Conservation (phyloP, 1,284 basidiomycete species). For the Heterobasidion parviporum region DNA sequence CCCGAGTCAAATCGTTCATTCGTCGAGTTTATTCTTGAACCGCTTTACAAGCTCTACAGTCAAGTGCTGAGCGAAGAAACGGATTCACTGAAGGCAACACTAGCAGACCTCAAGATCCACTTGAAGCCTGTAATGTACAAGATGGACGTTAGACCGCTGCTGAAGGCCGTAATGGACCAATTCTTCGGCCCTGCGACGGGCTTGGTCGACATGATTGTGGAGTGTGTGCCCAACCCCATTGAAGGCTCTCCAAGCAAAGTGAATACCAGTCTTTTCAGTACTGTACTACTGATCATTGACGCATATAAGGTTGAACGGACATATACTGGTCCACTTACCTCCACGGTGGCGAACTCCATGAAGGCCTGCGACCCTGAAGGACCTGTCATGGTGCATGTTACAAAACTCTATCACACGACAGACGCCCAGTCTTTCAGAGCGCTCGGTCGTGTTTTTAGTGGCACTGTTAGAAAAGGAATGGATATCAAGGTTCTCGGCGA, state of each 20-base stretch:
- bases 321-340: constrained; percentile 82
- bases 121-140: constrained; percentile 94
- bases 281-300: neutral
- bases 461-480: constrained; percentile 78
- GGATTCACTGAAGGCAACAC: constrained; percentile 73
- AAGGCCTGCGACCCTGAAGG: constrained; percentile 77
- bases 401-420: constrained; percentile 92
- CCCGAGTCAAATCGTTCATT: constrained; percentile 83
- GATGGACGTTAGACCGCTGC: constrained; percentile 92
- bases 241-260: constrained; percentile 71
- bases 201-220: constrained; percentile 86
- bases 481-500: constrained; percentile 95
- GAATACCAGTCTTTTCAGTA: constrained; percentile 5
- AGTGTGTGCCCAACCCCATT: constrained; percentile 82
- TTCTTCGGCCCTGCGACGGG: constrained; percentile 92
- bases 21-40: constrained; percentile 94
- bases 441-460: constrained; percentile 91
- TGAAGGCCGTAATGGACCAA: constrained; percentile 90
- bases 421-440: constrained; percentile 96
- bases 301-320: constrained; percentile 62
- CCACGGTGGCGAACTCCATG: constrained; percentile 74
- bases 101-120: constrained; percentile 76
- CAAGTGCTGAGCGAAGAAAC: constrained; percentile 91
- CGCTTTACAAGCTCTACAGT: constrained; percentile 96
- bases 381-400: constrained; percentile 87